These are phyloP conservation scores for Suaeda aralocaspica DNA, from an alignment of 148 eudicot genomes.

Conservation along the genomic window DNA sequence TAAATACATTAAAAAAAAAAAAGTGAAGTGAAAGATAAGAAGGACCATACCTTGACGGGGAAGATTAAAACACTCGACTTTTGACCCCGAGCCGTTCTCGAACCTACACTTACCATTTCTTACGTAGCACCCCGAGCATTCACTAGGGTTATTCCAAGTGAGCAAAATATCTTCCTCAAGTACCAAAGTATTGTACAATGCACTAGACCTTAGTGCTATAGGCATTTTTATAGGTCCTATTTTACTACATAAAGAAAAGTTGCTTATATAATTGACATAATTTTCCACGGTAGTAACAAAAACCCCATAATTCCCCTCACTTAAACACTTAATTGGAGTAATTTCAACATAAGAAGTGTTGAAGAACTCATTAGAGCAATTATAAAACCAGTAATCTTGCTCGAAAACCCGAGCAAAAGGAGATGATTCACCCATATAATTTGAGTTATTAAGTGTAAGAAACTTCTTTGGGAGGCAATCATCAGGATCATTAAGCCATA, in stretches of 20 bases:
- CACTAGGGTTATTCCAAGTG: slow-evolving; percentile 35
- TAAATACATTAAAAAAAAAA: not conserved
- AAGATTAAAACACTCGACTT: slow-evolving; percentile 29
- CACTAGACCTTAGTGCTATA: slow-evolving; percentile 15
- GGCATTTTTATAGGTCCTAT: slow-evolving; percentile 35
- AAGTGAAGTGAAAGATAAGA: no score
- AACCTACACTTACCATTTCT: slow-evolving; percentile 37
- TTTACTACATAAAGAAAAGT: slow-evolving; percentile 17
- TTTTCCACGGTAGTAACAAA: slow-evolving; percentile 27
- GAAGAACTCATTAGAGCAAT: slow-evolving; percentile 23
- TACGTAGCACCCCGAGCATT: slow-evolving; percentile 38
- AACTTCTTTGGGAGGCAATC: slow-evolving; percentile 30
- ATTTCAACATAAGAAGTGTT: not conserved
- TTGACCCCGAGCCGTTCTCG: slow-evolving; percentile 21
- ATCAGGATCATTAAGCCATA: slow-evolving; percentile 27
- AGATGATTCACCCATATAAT: slow-evolving; percentile 3
- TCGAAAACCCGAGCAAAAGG: slow-evolving; percentile 15
- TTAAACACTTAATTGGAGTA: slow-evolving; percentile 41
- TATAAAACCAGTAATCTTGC: slow-evolving; percentile 27
- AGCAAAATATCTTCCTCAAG: slow-evolving; percentile 34
- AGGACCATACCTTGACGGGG: slow-evolving; percentile 23
- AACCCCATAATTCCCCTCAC: slow-evolving; percentile 33
- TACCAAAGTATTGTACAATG: slow-evolving; percentile 30
- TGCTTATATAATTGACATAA: slow-evolving; percentile 1
- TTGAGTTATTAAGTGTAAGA: slow-evolving; percentile 15